Base-by-base conservation (phyloP, 2,329 filamentous ascomycete genomes). In the Magnaporthales sp. region DNA sequence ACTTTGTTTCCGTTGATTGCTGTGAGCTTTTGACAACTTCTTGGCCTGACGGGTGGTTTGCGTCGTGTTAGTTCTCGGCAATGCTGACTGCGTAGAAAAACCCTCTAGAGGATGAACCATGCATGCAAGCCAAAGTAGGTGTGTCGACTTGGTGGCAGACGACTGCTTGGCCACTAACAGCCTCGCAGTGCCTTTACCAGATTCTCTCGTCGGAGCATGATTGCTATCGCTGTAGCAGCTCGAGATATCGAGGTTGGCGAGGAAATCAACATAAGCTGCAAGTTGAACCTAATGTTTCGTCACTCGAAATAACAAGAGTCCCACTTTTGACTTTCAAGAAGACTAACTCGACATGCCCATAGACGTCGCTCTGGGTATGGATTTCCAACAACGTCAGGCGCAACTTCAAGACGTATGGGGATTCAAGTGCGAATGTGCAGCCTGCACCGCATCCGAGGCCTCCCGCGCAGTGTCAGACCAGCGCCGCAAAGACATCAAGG, bases 381-480 rank as follows among this genome's bases (percentile, higher is more conserved):
- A 65, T 1, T 69, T 68, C 11, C 67, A 70, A 22, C 71, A 74
- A 24, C 71, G 76, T 38, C 71, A 73, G 31, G 62, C 66, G 2
- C 69, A 69, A 1, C 70, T 77, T 11, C 67, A 70, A 26, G 22
- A 29, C 60, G 71, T 71, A 9, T 78, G 76, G 76, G 72, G 71
- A 2, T 77, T 78, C 66, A 70, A 70, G 26, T 78, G 76, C 68
- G 69, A 67, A 13, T 78, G 76, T 66, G 67, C 73, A 74, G 82
- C 85, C 71, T 86, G 80, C 69, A 77, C 77, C 84, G 86, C 85
- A 74, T 85, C 82, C 68, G 79, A 73, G 78, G 77, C 67, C 73
- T 78, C 74, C 72, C 78, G 73, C 71, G 76, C 69, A 70, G 75
- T 73, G 64, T 75, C 76, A 3, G 76, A 77, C 67, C 71, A 70